A percentile compares a stretch with the other conserved stretches of the same genome.
These are phyloP conservation scores for Turnera subulata DNA, from an alignment of 345 rosid genomes.

Conservation along the genomic window DNA sequence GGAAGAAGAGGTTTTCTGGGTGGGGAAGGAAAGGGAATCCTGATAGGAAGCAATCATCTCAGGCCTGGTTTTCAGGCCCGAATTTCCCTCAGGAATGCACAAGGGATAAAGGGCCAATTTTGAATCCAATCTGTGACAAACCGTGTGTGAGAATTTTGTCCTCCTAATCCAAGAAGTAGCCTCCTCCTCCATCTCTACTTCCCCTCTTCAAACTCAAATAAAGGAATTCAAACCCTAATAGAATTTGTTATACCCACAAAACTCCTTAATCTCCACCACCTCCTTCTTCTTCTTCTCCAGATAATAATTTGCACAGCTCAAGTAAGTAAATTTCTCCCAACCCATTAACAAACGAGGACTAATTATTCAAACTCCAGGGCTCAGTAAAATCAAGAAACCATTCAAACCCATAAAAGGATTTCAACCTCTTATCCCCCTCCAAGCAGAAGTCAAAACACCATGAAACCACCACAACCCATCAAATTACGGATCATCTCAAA, in stretches of 20 bases:
- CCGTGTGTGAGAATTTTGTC: constrained; percentile 78
- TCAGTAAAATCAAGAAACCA: constrained; percentile 24
- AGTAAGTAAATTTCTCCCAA: constrained; percentile 12
- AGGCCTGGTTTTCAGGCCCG: constrained; percentile 45
- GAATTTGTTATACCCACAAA: constrained; percentile 13
- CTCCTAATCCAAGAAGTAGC: constrained; percentile 86
- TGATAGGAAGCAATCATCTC: constrained; percentile 6
- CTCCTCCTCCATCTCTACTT: constrained; percentile 59
- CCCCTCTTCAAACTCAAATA: constrained; percentile 1
- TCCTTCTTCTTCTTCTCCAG: constrained; percentile 20
- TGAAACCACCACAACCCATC: constrained; percentile 12
- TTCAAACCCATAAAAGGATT: constrained; percentile 31
- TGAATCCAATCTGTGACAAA: constrained; percentile 72
- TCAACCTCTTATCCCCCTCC: constrained; percentile 27
- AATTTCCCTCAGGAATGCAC: constrained; percentile 26
- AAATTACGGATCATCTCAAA: background rate
- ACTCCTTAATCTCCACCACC: constrained; percentile 8
- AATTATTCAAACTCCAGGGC: constrained; percentile 14
- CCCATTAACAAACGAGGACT: constrained; percentile 15
- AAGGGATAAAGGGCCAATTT: constrained; percentile 47
- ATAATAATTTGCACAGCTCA: constrained; percentile 17
- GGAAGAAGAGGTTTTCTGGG: constrained; percentile 13
- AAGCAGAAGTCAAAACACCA: constrained; percentile 16
- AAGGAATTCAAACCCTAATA: constrained; percentile 20
- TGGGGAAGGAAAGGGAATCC: constrained; percentile 1